Evolutionary conservation across 768 basidiomycete genomes (phyloP).

Genomic region (Panaeolus cyanescens): DNA sequence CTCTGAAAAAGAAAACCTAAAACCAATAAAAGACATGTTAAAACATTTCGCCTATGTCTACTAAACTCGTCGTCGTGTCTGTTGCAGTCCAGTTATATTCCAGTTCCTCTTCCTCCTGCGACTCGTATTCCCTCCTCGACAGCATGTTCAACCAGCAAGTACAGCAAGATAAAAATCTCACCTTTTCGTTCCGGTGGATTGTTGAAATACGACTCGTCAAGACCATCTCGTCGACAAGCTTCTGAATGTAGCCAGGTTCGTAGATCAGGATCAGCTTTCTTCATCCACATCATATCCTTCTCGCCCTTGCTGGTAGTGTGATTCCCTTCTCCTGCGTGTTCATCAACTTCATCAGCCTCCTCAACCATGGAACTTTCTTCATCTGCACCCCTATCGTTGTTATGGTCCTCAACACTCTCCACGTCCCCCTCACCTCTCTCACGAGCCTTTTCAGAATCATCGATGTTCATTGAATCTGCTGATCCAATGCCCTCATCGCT

Average conservation of each 20-base stretch:
- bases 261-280: slow-evolving; percentile 31
- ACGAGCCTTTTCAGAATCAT: not conserved
- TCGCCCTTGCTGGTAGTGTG: no score
- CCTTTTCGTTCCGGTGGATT: slow-evolving; percentile 25
- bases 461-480: slow-evolving; percentile 17
- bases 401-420: slow-evolving; percentile 13
- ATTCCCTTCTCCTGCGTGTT: slow-evolving; percentile 15
- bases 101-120: no score
- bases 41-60: no score
- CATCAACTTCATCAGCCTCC: slow-evolving; percentile 8
- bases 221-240: slow-evolving; percentile 27
- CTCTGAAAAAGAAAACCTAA: no score
- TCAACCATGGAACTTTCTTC: slow-evolving; percentile 20
- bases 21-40: no score
- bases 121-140: no score
- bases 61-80: no score
- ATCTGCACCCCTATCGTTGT: slow-evolving; percentile 27
- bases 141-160: no score
- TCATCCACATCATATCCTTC: no score
- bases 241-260: slow-evolving; percentile 26
- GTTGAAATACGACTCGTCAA: slow-evolving; percentile 30
- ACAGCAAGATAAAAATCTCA: slow-evolving; percentile 22
- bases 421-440: slow-evolving; percentile 3
- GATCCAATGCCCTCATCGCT: no score
- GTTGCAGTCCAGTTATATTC: no score